These are phyloP conservation scores for Penicillium antarcticum DNA, from an alignment of 495 filamentous ascomycete genomes.

Conservation along the genomic window DNA sequence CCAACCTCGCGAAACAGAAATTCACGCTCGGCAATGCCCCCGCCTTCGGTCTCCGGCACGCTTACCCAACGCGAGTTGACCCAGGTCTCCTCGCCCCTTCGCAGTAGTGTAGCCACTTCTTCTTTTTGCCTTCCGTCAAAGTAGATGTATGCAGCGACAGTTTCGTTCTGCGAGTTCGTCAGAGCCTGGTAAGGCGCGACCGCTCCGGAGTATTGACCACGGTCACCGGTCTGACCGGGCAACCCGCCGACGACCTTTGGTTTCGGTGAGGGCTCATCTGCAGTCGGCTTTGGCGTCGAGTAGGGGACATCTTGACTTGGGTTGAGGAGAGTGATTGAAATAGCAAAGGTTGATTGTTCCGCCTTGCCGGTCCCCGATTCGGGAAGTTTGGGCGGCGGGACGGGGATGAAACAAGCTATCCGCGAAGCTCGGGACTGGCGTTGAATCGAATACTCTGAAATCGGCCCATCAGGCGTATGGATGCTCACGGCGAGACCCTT, in stretches of 20 bases:
- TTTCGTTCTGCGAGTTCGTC: slow-evolving; percentile 88
- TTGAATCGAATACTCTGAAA: slow-evolving; percentile 91
- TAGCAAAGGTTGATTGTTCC: slow-evolving; percentile 90
- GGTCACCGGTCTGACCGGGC: slow-evolving; percentile 52
- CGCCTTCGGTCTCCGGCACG: slow-evolving; percentile 84
- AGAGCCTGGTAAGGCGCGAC: slow-evolving; percentile 86
- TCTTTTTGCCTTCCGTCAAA: slow-evolving; percentile 96
- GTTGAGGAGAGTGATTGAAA: slow-evolving; percentile 93
- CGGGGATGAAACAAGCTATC: slow-evolving; percentile 95
- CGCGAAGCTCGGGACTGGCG: slow-evolving; percentile 86
- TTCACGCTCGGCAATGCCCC: slow-evolving; percentile 91
- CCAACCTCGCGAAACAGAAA: slow-evolving; percentile 98
- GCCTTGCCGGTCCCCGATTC: slow-evolving; percentile 64
- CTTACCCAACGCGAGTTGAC: slow-evolving; percentile 98
- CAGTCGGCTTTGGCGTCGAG: slow-evolving; percentile 72
- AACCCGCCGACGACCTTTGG: slow-evolving; percentile 74
- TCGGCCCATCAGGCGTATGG: slow-evolving; percentile 82
- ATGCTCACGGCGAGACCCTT: slow-evolving; percentile 96
- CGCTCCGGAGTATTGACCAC: slow-evolving; percentile 51
- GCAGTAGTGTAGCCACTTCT: slow-evolving; percentile 90
- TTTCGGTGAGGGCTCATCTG: slow-evolving; percentile 68
- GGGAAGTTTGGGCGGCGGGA: slow-evolving; percentile 79
- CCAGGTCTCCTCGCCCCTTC: slow-evolving; percentile 97
- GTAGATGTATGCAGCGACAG: slow-evolving; percentile 97
- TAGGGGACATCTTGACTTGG: slow-evolving; percentile 86